Base-by-base conservation (phyloP, 2,329 filamentous ascomycete genomes). In the Penicillium sp. region DNA sequence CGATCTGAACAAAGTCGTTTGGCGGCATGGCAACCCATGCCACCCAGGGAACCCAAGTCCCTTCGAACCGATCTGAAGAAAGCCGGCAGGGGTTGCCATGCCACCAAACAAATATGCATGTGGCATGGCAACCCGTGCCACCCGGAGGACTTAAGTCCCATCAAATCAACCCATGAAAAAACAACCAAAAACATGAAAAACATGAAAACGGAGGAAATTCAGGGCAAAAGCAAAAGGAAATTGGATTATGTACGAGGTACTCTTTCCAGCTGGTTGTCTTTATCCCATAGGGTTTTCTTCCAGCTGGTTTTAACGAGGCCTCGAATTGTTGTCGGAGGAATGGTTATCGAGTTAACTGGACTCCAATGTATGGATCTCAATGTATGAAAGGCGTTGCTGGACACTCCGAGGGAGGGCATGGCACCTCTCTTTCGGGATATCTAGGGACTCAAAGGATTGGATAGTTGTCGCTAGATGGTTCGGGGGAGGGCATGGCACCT, bases 301-400 rank as follows among this genome's bases (percentile, higher is more conserved):
- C 17, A 22, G 40, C 12, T 52, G 48, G 53, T 52, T 55, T 55
- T 55, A 52, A 55, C 22, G 53, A 55, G 53, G 53, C 48, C 53
- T 45, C 53, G 9, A 11, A n/a, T 38, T 33, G 7, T 22, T 40
- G 19, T 52, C 6, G 17, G 28, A 31, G 35, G 42, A 54, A 33
- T 36, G 36, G 4, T 10, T 19, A 2, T 37, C 37, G 17, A n/a
- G 40, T 10, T 4, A n/a, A n/a, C 22, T 26, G 16, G 25, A 17
- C 2, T 28, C 17, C 9, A 26, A 14, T 31, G 3, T 14, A 5
- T 35, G 6, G 14, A 35, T 1, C 19, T 28, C 16, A 7, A 49
- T 31, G 16, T n/a, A 33, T 12, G 7, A 10, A 45, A n/a, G 5
- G 41, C 8, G 17, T 48, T 37, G 25, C 36, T 36, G 31, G 37